phyloP scores from a whole-genome alignment of 2,329 filamentous ascomycete genomes.

The Fusarium sambucinum region DNA sequence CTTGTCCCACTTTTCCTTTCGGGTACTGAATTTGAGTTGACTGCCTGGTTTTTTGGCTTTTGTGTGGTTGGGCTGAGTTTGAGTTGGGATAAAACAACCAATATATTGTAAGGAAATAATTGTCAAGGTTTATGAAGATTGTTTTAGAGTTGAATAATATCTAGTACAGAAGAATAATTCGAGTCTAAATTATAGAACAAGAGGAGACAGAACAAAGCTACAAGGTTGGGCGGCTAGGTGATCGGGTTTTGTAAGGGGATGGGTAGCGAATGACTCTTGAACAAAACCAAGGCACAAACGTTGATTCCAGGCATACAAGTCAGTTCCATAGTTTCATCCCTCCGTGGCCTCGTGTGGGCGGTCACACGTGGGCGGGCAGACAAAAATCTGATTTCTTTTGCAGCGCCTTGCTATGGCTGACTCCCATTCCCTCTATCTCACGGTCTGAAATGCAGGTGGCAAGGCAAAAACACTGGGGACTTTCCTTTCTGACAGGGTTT shows the following conservation, averaged over 20 bases:
- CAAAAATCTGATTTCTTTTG: constrained; percentile 6
- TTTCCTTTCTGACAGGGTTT: constrained; percentile 23
- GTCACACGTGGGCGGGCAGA: constrained; percentile 36
- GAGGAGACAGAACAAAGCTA: constrained; percentile 8
- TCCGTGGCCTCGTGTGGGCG: constrained; percentile 31
- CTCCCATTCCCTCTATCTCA: constrained; percentile 23
- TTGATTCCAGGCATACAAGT: constrained; percentile 5
- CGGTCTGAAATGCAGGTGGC: constrained; percentile 31
- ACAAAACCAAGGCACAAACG: constrained; percentile 29
- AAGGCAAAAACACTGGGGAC: constrained; percentile 33
- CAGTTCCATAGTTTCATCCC: constrained; percentile 16
- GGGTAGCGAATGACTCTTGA: constrained; percentile 20
- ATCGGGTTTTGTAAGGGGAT: constrained; percentile 31
- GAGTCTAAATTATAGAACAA: constrained; percentile 8
- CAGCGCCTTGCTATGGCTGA: constrained; percentile 27
- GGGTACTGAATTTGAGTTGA: constrained; percentile 25
- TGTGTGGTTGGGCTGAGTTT: constrained; percentile 15
- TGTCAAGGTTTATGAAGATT: not conserved
- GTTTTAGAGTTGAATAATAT: constrained; percentile 1
- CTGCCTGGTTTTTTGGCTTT: constrained; percentile 17
- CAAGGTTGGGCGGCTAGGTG: constrained; percentile 1
- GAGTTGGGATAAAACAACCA: constrained; percentile 13
- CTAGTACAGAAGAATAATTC: not conserved
- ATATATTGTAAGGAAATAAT: not conserved
- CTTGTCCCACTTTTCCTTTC: constrained; percentile 35